Evolutionary conservation across 2,329 filamentous ascomycete species (phyloP), one percentile per base, ranked within the genome.

Genomic region (Claviceps sp.): DNA sequence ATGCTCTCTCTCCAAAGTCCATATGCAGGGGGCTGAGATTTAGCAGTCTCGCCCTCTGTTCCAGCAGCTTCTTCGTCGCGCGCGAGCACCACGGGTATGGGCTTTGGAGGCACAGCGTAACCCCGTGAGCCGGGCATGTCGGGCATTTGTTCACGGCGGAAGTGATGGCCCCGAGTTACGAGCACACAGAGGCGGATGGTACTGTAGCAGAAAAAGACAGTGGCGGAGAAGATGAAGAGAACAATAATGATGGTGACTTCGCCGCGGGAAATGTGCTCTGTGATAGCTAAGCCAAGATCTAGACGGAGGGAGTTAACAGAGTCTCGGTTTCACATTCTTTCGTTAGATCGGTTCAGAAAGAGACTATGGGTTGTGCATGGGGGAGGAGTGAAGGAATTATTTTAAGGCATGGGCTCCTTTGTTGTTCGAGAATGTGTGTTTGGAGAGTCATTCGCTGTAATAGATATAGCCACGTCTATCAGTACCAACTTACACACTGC

Each of bases 1-100:
- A 93, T 86, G 61, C 85, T 91, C 65, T 83, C 82, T 50, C 88
- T 76, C 86, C 88, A 94, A 1, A 88, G 70, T 0, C 89, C 89
- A 62, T 95, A 95, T 2, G 88, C 88, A 0, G 90, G 89, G 4
- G 90, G 89, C 8, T 82, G 79, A 20, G 75, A 57, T 59, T 82
- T 81, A 43, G 70, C 68, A 0, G 76, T 69, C 53, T 80, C 76
- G 49, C 72, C 77, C 52, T 78, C 74, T 50, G 74, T 64, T 3
- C 76, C 78, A 2, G 71, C 76, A 17, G 79, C 77, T 60, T 89
- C 86, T 60, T 90, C 85, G 61, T 93, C 88, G 42, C 79, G 76
- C 2, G 82, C 80, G 45, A 91, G 74, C 17, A 86, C 78, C 11
- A 95, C 86, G 42, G 77, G 82, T 55, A 95, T 94, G 1, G 89